Conservation (phyloP, 371 early-diverging fungal genomes). For the Mortierella sp. region DNA sequence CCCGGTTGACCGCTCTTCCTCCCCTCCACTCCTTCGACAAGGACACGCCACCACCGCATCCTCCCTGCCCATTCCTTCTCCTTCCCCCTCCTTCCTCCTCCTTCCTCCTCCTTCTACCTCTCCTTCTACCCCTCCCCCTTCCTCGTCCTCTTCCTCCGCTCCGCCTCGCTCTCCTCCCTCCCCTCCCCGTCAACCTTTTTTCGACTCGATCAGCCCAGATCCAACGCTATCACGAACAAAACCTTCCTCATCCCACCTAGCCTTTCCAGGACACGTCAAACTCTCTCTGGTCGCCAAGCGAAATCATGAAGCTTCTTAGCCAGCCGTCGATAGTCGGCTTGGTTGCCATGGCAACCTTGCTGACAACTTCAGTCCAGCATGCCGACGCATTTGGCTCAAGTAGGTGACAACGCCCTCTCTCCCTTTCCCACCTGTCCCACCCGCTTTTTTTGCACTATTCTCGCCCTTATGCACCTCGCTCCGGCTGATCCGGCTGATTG, state of each 20-base stretch:
- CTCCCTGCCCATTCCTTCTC: not conserved
- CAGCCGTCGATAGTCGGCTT: conserved; percentile 6
- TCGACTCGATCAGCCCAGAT: not conserved
- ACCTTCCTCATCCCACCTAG: not conserved
- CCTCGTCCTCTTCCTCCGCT: not conserved
- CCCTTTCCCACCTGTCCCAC: not conserved
- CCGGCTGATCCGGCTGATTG: too few species aligned
- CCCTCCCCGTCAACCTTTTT: not conserved
- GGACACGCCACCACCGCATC: not conserved
- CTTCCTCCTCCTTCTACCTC: not conserved
- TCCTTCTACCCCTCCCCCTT: not conserved
- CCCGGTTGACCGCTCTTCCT: not conserved
- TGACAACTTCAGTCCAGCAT: conserved; percentile 15
- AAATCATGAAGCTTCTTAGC: conserved; percentile 3
- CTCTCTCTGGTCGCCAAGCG: too few species aligned
- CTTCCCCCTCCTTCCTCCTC: not conserved
- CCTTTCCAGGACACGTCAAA: too few species aligned
- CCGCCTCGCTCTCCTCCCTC: not conserved
- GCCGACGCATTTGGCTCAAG: conserved; percentile 35
- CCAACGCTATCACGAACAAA: not conserved
- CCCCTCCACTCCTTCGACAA: not conserved
- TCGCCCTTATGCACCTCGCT: not conserved
- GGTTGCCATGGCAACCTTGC: conserved; percentile 18
- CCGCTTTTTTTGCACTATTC: not conserved
- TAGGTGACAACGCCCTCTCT: conserved; percentile 16